Base-by-base conservation (phyloP, 768 basidiomycete genomes). In the Macrolepiota fuliginosa region DNA sequence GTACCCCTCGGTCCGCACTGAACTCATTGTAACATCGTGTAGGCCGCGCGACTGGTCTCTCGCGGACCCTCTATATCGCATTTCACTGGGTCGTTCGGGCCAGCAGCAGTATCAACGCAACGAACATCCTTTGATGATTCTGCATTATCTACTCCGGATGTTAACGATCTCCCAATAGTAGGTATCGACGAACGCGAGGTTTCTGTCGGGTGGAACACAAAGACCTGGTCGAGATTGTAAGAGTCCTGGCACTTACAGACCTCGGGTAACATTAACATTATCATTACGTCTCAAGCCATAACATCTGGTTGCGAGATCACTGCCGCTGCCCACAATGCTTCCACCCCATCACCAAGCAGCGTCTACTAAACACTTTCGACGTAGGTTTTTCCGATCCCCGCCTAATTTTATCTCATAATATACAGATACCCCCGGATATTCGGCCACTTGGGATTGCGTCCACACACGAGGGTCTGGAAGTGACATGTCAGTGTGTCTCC, bases 281-380 rank as follows among this genome's bases (percentile, higher is more conserved):
- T 22, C 9, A 15, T 39, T 40, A 22, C 13, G 13, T 53, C 13
- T 65, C 27, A 65, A 98, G 96, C 70, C 93, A 96, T 70, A 87
- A 94, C 68, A 83, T 94, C 42, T 97, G 94, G 91, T 76, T 98
- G 24, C 80, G 93, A 47, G 96, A 98, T 69, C 96, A 98, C 66
- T 98, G 96, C 71, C 82, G 94, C 36, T 97, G 94, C 71, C 76
- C 89, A 4, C 77, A 84, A 54, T 96, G 94, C 72, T 96, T 92
- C 69, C 96, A 98, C 72, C 77, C 88, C 0, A 71, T 87, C 62
- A 98, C 96, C 17, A 96, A 93, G 69, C 96, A 98, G 72, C 82
- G 96, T n/a, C 73, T 98, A 10, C 76, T 94, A 55, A 88, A 91
- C 68, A 94, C 95, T 1, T 93, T 90, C 65, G 87, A 91, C 64